Evolutionary conservation across 371 early-diverging fungal genomes (phyloP).

Genomic region (Lichtheimia ramosa): DNA sequence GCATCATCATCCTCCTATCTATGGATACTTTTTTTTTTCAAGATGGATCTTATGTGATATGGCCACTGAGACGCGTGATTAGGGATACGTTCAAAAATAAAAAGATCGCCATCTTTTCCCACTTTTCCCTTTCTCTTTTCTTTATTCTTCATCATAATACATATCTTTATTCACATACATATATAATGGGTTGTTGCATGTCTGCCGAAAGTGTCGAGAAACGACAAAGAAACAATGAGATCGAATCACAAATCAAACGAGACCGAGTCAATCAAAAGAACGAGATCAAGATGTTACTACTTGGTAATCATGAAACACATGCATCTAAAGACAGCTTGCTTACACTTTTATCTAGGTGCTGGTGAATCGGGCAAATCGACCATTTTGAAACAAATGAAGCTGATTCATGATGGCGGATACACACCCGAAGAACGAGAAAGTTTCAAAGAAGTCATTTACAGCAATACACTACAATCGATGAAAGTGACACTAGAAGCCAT

Average conservation of each 20-base stretch:
- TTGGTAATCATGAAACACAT: slow-evolving; percentile 75
- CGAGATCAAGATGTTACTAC: slow-evolving; percentile 93
- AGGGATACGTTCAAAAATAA: too few species aligned
- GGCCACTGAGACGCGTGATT: too few species aligned
- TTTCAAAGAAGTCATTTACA: slow-evolving; percentile 86
- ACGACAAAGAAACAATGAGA: slow-evolving; percentile 82
- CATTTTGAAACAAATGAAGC: slow-evolving; percentile 94
- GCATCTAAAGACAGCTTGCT: too few species aligned
- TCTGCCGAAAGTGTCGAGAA: slow-evolving; percentile 84
- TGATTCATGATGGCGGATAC: slow-evolving; percentile 93
- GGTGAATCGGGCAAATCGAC: slow-evolving; percentile 97
- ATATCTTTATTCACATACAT: too few species aligned
- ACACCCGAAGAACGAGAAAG: slow-evolving; percentile 80
- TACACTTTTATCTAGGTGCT: slow-evolving; percentile 64
- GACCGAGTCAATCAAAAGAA: slow-evolving; percentile 76
- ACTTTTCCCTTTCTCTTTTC: too few species aligned
- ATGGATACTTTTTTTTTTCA: too few species aligned
- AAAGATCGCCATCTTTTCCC: too few species aligned
- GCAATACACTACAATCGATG: slow-evolving; percentile 89
- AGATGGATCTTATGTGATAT: too few species aligned
- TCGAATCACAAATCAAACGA: slow-evolving; percentile 82
- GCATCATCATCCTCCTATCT: too few species aligned
- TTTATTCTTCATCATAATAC: too few species aligned
- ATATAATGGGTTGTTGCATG: slow-evolving; percentile 88
- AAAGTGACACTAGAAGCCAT: slow-evolving; percentile 88